These are phyloP conservation scores for Spathaspora hagerdaliae DNA, from an alignment of 805 yeast genomes.

Conservation along the genomic window DNA sequence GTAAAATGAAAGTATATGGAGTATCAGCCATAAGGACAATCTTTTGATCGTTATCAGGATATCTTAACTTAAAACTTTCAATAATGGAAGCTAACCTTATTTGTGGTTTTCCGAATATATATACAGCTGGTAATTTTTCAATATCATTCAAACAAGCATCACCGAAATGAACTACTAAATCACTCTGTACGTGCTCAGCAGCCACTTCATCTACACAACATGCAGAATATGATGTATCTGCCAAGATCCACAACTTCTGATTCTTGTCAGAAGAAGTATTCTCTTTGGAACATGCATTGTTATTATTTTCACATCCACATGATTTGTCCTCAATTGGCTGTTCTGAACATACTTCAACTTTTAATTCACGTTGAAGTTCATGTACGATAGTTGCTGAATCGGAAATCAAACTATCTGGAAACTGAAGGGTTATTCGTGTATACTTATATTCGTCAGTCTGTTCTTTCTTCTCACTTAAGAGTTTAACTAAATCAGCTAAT, in stretches of 20 bases:
- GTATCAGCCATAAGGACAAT: slow-evolving; percentile 74
- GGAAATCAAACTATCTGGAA: slow-evolving; percentile 75
- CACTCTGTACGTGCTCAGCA: slow-evolving; percentile 85
- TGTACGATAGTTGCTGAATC: slow-evolving; percentile 75
- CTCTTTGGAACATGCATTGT: slow-evolving; percentile 7
- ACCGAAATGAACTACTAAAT: slow-evolving; percentile 87
- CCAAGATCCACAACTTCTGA: slow-evolving; percentile 60
- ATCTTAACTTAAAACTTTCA: slow-evolving; percentile 38
- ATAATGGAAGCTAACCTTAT: slow-evolving; percentile 42
- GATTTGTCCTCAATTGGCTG: neutral
- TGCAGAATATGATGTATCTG: slow-evolving; percentile 92
- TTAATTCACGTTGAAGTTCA: slow-evolving; percentile 41
- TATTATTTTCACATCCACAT: neutral
- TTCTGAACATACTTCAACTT: neutral
- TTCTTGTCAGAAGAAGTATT: neutral
- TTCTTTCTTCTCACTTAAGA: slow-evolving; percentile 29
- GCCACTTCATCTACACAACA: slow-evolving; percentile 98
- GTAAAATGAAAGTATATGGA: slow-evolving; percentile 50
- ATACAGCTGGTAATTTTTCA: slow-evolving; percentile 67
- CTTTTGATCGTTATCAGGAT: slow-evolving; percentile 29
- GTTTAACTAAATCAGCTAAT: slow-evolving; percentile 42
- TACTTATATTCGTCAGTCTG: slow-evolving; percentile 24
- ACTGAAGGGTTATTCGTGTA: slow-evolving; percentile 72
- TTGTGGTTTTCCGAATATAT: slow-evolving; percentile 70
- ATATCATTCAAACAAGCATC: slow-evolving; percentile 88